These are phyloP conservation scores for Vigna trinervia DNA, from an alignment of 306 rosid genomes.

Conservation along the genomic window DNA sequence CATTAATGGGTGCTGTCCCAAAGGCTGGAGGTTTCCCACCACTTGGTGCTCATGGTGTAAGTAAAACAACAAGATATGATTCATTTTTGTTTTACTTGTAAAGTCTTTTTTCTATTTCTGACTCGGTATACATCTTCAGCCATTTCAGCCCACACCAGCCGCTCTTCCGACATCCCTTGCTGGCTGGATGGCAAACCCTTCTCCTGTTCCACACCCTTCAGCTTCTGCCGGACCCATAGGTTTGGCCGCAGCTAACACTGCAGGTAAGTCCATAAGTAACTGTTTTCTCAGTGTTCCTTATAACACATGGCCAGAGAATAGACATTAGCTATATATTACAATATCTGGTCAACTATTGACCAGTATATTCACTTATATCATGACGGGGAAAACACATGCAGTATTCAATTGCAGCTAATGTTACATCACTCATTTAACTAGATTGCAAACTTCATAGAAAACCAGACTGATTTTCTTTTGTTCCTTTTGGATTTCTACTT, in stretches of 20 bases:
- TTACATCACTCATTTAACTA: conserved; percentile 6
- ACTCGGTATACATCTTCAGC: conserved; percentile 62
- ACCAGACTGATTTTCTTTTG: conserved; percentile 41
- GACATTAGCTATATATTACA: conserved; percentile 13
- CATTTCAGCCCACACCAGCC: conserved; percentile 91
- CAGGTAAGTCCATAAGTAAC: conserved; percentile 59
- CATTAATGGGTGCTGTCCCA: conserved; percentile 90
- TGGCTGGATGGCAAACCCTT: conserved; percentile 97
- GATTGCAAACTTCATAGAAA: conserved; percentile 6
- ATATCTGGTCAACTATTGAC: conserved; percentile 7
- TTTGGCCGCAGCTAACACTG: conserved; percentile 70
- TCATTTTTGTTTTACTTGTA: conserved; percentile 12
- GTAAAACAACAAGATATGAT: conserved; percentile 44
- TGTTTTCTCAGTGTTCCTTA: not conserved
- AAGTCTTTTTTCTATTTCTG: conserved; percentile 36
- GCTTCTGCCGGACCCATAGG: conserved; percentile 95
- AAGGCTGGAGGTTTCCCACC: conserved; percentile 96
- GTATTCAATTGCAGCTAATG: conserved; percentile 32
- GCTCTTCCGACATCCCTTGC: conserved; percentile 92
- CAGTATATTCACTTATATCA: conserved; percentile 28
- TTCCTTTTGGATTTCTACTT: conserved; percentile 38
- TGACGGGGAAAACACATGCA: conserved; percentile 33
- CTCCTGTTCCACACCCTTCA: conserved; percentile 93
- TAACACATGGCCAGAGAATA: conserved; percentile 20
- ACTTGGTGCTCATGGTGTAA: conserved; percentile 93